These are phyloP conservation scores for Rhodocollybia butyracea DNA, from an alignment of 768 basidiomycete genomes.

Conservation along the genomic window DNA sequence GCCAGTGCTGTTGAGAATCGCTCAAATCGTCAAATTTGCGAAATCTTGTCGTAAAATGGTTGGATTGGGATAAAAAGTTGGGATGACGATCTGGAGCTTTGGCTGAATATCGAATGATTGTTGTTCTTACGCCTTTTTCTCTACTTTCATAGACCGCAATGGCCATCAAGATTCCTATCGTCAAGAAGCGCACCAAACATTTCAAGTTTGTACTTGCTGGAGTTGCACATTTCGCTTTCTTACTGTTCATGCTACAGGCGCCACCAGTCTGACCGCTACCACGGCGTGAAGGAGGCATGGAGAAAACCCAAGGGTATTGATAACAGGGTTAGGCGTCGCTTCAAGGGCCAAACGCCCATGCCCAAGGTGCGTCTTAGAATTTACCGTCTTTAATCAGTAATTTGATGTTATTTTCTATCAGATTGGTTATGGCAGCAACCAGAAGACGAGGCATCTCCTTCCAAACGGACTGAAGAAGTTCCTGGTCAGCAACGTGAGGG, in stretches of 20 bases:
- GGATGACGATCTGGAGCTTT: conserved; percentile 26
- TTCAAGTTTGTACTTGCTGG: conserved; percentile 76
- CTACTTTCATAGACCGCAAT: conserved; percentile 27
- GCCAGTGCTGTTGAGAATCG: background rate
- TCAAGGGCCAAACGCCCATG: conserved; percentile 96
- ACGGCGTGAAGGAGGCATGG: conserved; percentile 97
- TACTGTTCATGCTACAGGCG: conserved; percentile 50
- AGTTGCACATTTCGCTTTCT: conserved; percentile 5
- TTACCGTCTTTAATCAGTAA: background rate
- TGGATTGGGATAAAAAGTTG: conserved; percentile 31
- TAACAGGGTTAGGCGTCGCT: conserved; percentile 92
- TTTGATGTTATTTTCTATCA: conserved; percentile 16
- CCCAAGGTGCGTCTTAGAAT: conserved; percentile 61
- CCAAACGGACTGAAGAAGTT: conserved; percentile 97
- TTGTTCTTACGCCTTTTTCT: background rate
- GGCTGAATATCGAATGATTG: background rate
- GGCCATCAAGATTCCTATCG: conserved; percentile 57
- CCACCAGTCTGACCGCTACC: conserved; percentile 98
- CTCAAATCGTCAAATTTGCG: background rate
- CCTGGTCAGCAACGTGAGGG: conserved; percentile 89
- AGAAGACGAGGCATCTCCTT: conserved; percentile 90
- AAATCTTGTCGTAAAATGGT: conserved; percentile 9
- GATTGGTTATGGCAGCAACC: conserved; percentile 77
- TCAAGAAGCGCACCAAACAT: conserved; percentile 93
- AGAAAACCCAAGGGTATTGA: conserved; percentile 99